These are phyloP conservation scores for Persicaria maculosa DNA, from an alignment of 148 eudicot species.

Conservation along the genomic window DNA sequence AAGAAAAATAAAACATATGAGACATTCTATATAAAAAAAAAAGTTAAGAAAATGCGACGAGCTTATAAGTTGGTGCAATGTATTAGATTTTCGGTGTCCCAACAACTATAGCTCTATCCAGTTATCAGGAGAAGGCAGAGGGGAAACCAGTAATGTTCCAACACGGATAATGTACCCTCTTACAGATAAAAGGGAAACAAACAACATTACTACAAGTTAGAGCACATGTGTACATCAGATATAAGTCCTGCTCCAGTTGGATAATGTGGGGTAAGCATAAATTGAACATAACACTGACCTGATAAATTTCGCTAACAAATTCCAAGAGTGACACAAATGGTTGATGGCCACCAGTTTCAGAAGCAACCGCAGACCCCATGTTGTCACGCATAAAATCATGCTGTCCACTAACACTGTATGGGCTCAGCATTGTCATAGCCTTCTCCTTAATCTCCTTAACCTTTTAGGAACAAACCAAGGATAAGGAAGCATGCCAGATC, in stretches of 20 bases:
- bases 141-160: background rate
- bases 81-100: background rate
- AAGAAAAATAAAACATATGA: background rate
- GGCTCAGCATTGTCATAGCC: conserved; percentile 73
- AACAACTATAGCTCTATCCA: background rate
- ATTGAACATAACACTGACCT: conserved; percentile 37
- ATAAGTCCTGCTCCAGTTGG: background rate
- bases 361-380: conserved; percentile 38
- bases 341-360: conserved; percentile 35
- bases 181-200: background rate
- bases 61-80: background rate
- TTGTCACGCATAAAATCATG: conserved; percentile 52
- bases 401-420: conserved; percentile 52
- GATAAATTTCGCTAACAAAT: conserved; percentile 93
- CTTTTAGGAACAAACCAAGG: conserved; percentile 25
- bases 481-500: background rate
- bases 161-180: background rate
- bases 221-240: background rate
- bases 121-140: background rate
- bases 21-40: background rate
- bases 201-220: background rate
- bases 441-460: conserved; percentile 91
- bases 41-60: background rate
- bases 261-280: background rate
- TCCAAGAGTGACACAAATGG: conserved; percentile 86